These are phyloP conservation scores for Daldinia decipiens DNA, from an alignment of 495 filamentous ascomycete species.

Conservation along the genomic window DNA sequence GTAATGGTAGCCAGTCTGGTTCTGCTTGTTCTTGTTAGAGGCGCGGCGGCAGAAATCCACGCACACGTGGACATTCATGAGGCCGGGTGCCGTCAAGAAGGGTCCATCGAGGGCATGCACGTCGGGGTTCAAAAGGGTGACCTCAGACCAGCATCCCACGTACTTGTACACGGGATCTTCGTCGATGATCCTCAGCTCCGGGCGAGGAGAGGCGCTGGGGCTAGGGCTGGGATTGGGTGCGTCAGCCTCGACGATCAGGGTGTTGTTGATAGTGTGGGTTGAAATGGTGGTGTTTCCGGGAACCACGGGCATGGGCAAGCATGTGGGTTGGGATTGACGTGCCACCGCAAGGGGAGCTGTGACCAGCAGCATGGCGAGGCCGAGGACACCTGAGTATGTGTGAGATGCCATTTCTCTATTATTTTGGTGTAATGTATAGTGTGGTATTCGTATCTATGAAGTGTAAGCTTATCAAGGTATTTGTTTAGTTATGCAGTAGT, in stretches of 20 bases:
- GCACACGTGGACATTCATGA: conserved; percentile 45
- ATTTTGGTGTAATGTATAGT: background rate
- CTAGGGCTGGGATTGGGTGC: conserved; percentile 1
- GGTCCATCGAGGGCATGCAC: conserved; percentile 50
- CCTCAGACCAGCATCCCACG: conserved; percentile 63
- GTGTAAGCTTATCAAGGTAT: background rate
- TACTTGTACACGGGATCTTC: conserved; percentile 50
- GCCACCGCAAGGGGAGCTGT: background rate
- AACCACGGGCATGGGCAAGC: background rate
- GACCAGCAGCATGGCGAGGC: conserved; percentile 19
- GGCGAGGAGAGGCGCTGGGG: background rate
- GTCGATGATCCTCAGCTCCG: conserved; percentile 28
- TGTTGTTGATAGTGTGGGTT: background rate
- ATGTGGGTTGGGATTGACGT: background rate
- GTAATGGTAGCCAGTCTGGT: conserved; percentile 44
- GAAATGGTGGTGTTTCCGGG: background rate
- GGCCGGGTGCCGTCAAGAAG: conserved; percentile 54
- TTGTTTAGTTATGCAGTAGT: background rate
- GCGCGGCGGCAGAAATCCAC: conserved; percentile 52
- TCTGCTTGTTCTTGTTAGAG: conserved; percentile 8
- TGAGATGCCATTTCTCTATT: conserved; percentile 24
- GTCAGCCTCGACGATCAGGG: background rate
- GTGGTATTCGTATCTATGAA: background rate
- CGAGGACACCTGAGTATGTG: background rate
- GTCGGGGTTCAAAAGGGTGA: conserved; percentile 45